phyloP scores from a whole-genome alignment of 805 yeast genomes.

The Suhomyces prunicola region DNA sequence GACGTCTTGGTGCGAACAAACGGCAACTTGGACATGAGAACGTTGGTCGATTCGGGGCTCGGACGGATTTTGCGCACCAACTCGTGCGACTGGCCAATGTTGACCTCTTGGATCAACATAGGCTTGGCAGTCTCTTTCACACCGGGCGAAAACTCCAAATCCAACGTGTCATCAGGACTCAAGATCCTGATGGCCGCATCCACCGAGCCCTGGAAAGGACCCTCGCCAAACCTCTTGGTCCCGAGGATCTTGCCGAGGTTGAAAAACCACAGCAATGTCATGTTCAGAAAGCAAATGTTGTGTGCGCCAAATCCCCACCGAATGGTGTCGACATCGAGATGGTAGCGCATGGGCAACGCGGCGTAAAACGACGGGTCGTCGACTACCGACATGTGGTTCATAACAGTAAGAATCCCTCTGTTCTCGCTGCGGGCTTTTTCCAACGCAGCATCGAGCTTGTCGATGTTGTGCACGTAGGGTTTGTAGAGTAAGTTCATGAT shows the following conservation, averaged over 20 bases:
- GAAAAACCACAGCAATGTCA: conserved; percentile 57
- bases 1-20: conserved; percentile 62
- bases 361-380: conserved; percentile 95
- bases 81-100: conserved; percentile 11
- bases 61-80: conserved; percentile 26
- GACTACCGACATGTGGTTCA: conserved; percentile 90
- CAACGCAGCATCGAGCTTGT: conserved; percentile 62
- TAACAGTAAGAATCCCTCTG: conserved; percentile 75
- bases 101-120: conserved; percentile 40
- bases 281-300: conserved; percentile 76
- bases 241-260: conserved; percentile 86
- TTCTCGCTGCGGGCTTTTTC: conserved; percentile 62
- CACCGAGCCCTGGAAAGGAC: conserved; percentile 86
- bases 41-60: conserved; percentile 24
- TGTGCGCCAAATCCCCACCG: conserved; percentile 96
- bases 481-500: conserved; percentile 60
- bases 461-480: conserved; percentile 59
- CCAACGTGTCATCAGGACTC: conserved; percentile 71
- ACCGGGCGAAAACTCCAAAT: conserved; percentile 38
- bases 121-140: conserved; percentile 27
- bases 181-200: conserved; percentile 83
- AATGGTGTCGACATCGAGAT: conserved; percentile 57
- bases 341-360: conserved; percentile 69
- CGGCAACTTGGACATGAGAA: conserved; percentile 41
- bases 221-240: conserved; percentile 84